Evolutionary conservation across 169 alveolate genomes (phyloP).

Genomic region (Condylostoma magnum): DNA sequence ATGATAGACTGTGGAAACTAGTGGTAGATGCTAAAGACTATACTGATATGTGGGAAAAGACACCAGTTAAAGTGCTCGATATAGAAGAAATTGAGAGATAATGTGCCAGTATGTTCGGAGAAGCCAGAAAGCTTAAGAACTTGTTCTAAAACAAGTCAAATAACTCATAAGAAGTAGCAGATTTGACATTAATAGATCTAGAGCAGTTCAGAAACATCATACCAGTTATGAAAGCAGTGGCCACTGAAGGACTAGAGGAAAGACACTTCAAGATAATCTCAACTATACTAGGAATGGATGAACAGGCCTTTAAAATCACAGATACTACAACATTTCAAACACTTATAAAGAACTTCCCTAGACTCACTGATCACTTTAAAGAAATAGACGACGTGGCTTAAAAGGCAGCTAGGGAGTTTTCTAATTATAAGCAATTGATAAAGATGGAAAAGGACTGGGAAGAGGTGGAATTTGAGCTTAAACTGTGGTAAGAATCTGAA

Average conservation of each 20-base stretch:
- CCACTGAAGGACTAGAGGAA: constrained; percentile 84
- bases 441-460: constrained; percentile 84
- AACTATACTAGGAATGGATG: constrained; percentile 68
- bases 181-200: constrained; percentile 38
- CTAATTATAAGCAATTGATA: constrained; percentile 40
- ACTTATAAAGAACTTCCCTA: too few relatives aligned
- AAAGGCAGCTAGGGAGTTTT: constrained; percentile 59
- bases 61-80: constrained; percentile 38
- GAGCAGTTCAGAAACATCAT: constrained; percentile 57
- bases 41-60: constrained; percentile 22
- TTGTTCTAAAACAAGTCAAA: not conserved
- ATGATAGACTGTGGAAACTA: constrained; percentile 69
- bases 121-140: constrained; percentile 37
- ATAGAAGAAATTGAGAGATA: constrained; percentile 74
- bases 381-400: constrained; percentile 55
- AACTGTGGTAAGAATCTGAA: constrained; percentile 68
- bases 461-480: constrained; percentile 57
- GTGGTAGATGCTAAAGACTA: too few relatives aligned
- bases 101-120: constrained; percentile 42
- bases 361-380: constrained; percentile 33
- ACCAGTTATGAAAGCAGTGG: constrained; percentile 70
- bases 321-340: constrained; percentile 43
- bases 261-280: constrained; percentile 89
- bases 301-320: constrained; percentile 65
- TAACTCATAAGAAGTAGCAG: constrained; percentile 34